phyloP scores from a whole-genome alignment of 1,284 basidiomycete genomes.

The Pseudozyma thailandica region DNA sequence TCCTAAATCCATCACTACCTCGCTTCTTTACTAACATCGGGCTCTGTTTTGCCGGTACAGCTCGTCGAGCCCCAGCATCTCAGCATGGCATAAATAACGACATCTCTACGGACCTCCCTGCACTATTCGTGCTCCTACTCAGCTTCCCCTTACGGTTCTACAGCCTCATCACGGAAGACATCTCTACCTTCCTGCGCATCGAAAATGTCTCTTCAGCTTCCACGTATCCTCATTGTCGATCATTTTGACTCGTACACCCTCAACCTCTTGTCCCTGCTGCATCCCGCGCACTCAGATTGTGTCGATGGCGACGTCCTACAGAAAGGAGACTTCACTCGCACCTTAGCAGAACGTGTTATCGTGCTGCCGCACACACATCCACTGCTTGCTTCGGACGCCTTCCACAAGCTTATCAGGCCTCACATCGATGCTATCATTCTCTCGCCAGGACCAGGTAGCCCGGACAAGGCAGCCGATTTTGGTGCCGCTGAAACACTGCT shows the following conservation, averaged over 20 bases:
- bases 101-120: no score
- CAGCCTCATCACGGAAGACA: neutral
- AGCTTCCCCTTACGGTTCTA: neutral
- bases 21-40: no score
- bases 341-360: slow-evolving; percentile 44
- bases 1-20: no score
- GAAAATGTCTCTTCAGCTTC: slow-evolving; percentile 40
- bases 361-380: slow-evolving; percentile 63
- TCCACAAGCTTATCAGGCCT: slow-evolving; percentile 51
- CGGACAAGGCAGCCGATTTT: slow-evolving; percentile 57
- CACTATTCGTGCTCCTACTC: neutral
- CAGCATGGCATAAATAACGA: no score
- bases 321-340: slow-evolving; percentile 12
- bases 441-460: slow-evolving; percentile 63
- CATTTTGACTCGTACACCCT: slow-evolving; percentile 67
- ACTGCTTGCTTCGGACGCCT: slow-evolving; percentile 38
- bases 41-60: no score
- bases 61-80: no score
- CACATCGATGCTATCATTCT: slow-evolving; percentile 64
- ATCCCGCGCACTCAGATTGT: slow-evolving; percentile 3
- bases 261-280: slow-evolving; percentile 60
- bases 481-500: slow-evolving; percentile 56
- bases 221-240: slow-evolving; percentile 63
- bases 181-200: neutral
- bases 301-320: neutral